Evolutionary conservation across 2,329 filamentous ascomycete species (phyloP).

Genomic region (Nemania diffusa): DNA sequence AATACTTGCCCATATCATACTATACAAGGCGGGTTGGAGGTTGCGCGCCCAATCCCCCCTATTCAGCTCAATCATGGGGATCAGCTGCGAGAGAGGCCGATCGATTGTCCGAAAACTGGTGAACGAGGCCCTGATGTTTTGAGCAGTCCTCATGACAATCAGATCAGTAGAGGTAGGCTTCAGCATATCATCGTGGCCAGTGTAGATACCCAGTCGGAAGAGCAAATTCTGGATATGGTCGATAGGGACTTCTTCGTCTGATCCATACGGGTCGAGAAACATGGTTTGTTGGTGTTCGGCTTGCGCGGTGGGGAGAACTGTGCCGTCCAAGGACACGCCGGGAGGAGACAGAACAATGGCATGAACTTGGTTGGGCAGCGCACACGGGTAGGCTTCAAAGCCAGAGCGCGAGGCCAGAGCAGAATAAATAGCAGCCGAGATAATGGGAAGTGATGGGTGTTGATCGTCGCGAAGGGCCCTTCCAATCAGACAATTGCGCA

Average conservation of each 20-base stretch:
- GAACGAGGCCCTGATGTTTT: slow-evolving; percentile 82
- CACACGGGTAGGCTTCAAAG: slow-evolving; percentile 80
- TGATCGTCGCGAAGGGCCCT: slow-evolving; percentile 77
- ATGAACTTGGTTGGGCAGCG: slow-evolving; percentile 87
- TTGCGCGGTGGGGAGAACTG: slow-evolving; percentile 51
- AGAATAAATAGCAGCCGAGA: slow-evolving; percentile 89
- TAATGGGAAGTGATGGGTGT: slow-evolving; percentile 85
- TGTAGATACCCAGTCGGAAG: slow-evolving; percentile 58
- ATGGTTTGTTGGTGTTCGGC: slow-evolving; percentile 65
- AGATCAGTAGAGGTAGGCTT: slow-evolving; percentile 71
- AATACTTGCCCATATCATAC: slow-evolving; percentile 76
- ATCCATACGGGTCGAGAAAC: slow-evolving; percentile 86
- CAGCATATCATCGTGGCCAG: slow-evolving; percentile 63
- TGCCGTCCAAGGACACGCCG: slow-evolving; percentile 69
- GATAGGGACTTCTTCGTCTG: slow-evolving; percentile 72
- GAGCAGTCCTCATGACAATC: slow-evolving; percentile 78
- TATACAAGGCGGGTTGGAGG: slow-evolving; percentile 71
- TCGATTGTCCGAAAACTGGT: slow-evolving; percentile 57
- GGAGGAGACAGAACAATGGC: slow-evolving; percentile 74
- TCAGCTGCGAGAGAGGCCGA: slow-evolving; percentile 53
- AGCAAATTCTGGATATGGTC: slow-evolving; percentile 69
- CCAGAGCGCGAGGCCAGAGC: slow-evolving; percentile 79
- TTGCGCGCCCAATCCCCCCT: slow-evolving; percentile 67
- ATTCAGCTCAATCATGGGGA: slow-evolving; percentile 51
- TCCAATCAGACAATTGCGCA: slow-evolving; percentile 90